Conservation (phyloP, 129 eudicot species). For the Centella asiatica region DNA sequence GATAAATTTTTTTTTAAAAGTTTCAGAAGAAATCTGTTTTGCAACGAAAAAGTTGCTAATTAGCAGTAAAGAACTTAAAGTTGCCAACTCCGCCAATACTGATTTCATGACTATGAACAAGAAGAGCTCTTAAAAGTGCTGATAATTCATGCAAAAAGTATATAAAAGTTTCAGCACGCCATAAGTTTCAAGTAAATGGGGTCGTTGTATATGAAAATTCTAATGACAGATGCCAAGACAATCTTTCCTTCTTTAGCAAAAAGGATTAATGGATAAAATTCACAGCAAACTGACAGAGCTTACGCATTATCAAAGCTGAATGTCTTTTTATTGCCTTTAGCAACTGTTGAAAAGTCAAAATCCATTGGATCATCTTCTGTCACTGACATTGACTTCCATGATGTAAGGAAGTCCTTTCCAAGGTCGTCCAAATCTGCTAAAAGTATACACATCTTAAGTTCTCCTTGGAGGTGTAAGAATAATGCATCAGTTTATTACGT, state of each 20-base stretch:
- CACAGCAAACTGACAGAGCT: slow-evolving; percentile 23
- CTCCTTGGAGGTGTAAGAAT: too few relatives aligned
- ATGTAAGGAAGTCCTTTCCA: slow-evolving; percentile 62
- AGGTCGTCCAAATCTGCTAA: slow-evolving; percentile 80
- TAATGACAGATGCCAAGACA: neutral
- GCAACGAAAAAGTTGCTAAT: too few relatives aligned
- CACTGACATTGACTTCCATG: slow-evolving; percentile 70
- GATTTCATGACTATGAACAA: neutral
- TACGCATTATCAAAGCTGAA: slow-evolving; percentile 71
- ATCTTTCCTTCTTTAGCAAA: neutral
- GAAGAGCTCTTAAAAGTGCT: neutral
- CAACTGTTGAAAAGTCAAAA: slow-evolving; percentile 60
- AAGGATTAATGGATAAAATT: too few relatives aligned
- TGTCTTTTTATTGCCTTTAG: slow-evolving; percentile 55
- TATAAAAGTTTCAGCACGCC: neutral
- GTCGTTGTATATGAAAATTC: neutral
- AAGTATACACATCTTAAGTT: too few relatives aligned
- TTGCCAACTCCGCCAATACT: neutral
- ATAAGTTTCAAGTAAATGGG: neutral
- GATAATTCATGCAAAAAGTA: slow-evolving; percentile 1
- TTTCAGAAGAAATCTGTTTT: too few relatives aligned
- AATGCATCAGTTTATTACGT: neutral
- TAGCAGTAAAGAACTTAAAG: slow-evolving; percentile 10
- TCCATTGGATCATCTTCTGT: slow-evolving; percentile 58
- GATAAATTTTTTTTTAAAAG: slow-evolving; percentile 5